Base-by-base conservation (phyloP, 805 yeast species). In the Zygoascus biomembranicola region DNA sequence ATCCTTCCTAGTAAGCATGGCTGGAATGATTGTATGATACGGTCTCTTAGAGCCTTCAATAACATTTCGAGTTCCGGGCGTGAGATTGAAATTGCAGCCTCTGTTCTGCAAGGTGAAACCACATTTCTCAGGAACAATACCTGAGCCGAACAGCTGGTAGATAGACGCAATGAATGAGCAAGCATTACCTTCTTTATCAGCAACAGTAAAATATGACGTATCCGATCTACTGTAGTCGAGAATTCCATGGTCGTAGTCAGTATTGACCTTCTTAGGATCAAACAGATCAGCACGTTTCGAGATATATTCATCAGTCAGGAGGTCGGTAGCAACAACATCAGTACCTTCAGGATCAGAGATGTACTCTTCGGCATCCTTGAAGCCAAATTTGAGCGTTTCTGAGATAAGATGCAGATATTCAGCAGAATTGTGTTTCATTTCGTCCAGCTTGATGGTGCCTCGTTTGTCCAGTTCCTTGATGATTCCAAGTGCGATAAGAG, bases 11-110 rank as follows among this genome's bases (percentile, higher is more conserved):
- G 95, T 87, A 32, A 87, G 77, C 82, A 87, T 77, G 0, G 89
- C 87, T 0, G 95, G 95, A 55, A 87, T 86, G 55, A 87, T 87
- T 0, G 95, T 87, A 63, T 87, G 95, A 66, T 85, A 87, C 1
- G 89, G 82, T 58, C 94, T 72, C 65, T 87, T 87, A 18, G 79
- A 77, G 2, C 88, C 87, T 51, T 77, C 89, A 44, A 84, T 66
- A 49, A 78, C 76, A 63, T 87, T 87, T 51, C 76, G 74, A 31
- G 81, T 74, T 1, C 77, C 77, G 5, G 79, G 77, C 52, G 76
- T 74, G 54, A 85, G 70, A 59, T 79, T 81, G 71, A 87, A 87
- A 66, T 85, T 87, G 43, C 82, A 80, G 2, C 94, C 95, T 59
- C 95, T 75, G 66, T 84, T 85, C 54, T 86, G 92, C 46, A 87